Evolutionary conservation across 345 rosid species (phyloP).

Genomic region (Salix dunnii): DNA sequence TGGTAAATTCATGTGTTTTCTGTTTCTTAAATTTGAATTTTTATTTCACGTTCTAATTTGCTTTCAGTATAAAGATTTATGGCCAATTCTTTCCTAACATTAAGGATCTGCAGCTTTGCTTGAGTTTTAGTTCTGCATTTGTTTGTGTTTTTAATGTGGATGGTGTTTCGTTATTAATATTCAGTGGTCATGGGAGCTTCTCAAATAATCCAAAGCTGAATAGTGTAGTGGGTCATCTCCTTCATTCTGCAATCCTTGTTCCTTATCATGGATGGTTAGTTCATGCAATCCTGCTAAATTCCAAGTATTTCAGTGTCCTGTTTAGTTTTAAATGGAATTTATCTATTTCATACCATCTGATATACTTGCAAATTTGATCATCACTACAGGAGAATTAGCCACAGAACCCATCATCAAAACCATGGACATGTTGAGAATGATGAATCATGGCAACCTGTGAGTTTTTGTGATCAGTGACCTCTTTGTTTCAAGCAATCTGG

Average conservation of each 20-base stretch:
- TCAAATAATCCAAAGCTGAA: slow-evolving; percentile 64
- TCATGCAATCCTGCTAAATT: slow-evolving; percentile 7
- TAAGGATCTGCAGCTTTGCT: not conserved
- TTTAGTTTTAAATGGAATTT: not conserved
- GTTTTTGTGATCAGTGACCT: not conserved
- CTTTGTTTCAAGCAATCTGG: not conserved
- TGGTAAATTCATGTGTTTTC: slow-evolving; percentile 42
- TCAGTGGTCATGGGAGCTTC: slow-evolving; percentile 95
- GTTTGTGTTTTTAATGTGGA: not conserved
- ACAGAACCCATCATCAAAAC: slow-evolving; percentile 93
- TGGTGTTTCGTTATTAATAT: slow-evolving; percentile 10
- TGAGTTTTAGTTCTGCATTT: not conserved
- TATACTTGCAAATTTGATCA: not conserved
- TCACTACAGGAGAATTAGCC: slow-evolving; percentile 79
- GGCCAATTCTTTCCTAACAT: not conserved
- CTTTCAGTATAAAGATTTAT: not conserved
- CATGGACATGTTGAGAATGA: slow-evolving; percentile 96
- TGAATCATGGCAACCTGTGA: slow-evolving; percentile 92
- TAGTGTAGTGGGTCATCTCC: slow-evolving; percentile 74
- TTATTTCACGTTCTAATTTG: not conserved
- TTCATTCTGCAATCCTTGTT: slow-evolving; percentile 87
- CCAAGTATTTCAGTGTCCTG: not conserved
- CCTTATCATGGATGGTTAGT: slow-evolving; percentile 95
- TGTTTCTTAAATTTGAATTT: not conserved
- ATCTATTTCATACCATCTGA: not conserved